Conservation (phyloP, 495 filamentous ascomycete species). For the Pyrenula aspistea region DNA sequence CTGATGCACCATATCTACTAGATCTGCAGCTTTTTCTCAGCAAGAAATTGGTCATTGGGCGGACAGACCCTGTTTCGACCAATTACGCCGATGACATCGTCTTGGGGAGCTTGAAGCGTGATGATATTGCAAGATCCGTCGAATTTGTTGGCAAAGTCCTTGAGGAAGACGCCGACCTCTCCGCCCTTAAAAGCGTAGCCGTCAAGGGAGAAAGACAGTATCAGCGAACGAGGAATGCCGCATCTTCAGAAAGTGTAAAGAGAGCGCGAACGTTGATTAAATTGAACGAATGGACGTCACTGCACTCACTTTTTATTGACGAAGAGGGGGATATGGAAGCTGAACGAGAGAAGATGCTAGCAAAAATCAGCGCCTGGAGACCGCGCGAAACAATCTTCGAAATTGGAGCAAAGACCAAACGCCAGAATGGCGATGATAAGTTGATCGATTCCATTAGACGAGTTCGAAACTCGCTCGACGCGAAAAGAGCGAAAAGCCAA, state of each 20-base stretch:
- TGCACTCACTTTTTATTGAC: conserved; percentile 68
- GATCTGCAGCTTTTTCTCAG: conserved; percentile 94
- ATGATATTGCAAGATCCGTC: conserved; percentile 54
- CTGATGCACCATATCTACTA: conserved; percentile 80
- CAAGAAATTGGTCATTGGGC: conserved; percentile 61
- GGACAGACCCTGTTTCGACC: conserved; percentile 31
- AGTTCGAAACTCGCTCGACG: conserved; percentile 41
- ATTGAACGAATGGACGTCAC: conserved; percentile 52
- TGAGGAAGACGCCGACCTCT: conserved; percentile 62
- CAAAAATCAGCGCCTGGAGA: conserved; percentile 71
- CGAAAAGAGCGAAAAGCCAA: conserved; percentile 24
- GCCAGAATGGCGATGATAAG: conserved; percentile 40
- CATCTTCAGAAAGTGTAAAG: conserved; percentile 78
- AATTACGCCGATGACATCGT: conserved; percentile 74
- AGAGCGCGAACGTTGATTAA: conserved; percentile 62
- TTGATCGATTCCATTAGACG: conserved; percentile 70
- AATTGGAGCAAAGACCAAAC: conserved; percentile 58
- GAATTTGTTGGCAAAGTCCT: conserved; percentile 74
- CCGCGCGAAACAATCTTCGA: conserved; percentile 93
- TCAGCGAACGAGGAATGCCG: conserved; percentile 74
- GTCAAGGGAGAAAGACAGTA: conserved; percentile 90
- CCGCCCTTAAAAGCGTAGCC: conserved; percentile 55
- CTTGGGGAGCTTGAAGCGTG: conserved; percentile 58
- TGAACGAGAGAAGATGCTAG: conserved; percentile 73
- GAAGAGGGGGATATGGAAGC: conserved; percentile 48